Base-by-base conservation (phyloP, 2,329 filamentous ascomycete species). In the Monosporascus sp. region DNA sequence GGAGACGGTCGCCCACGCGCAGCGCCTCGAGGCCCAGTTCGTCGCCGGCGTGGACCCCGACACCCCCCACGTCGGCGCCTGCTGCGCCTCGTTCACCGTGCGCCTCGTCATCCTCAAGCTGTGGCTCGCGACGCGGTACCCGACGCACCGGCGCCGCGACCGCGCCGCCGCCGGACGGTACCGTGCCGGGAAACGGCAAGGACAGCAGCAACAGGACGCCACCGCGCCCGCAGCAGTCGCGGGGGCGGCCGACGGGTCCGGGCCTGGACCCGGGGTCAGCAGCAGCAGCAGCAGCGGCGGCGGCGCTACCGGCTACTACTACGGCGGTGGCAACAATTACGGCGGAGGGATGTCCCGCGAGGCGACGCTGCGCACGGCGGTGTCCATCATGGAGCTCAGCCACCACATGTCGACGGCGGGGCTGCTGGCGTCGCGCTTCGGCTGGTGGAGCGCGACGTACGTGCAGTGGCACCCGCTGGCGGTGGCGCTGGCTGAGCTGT, bases 401-500 rank as follows among this genome's bases (percentile, higher is more conserved):
- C 67, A 70, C 20, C 55, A 59, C 44, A 56, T 66, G 38, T 62
- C 64, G 26, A 63, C 66, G 7, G 14, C 17, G 48, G 68, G 69
- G n/a, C 64, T 66, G 4, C 70, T 68, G 44, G 67, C 63, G 1
- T 67, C 70, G 14, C 65, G 71, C 3, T 79, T 73, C 64, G 62
- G 64, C 20, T 81, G 78, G 75, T 77, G 78, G 71, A 69, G 72
- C n/a, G 63, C 71, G 15, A 74, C 70, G 1, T 81, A 78, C 63
- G 74, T 79, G 15, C 78, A 79, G 54, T 82, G 79, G 79, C 79
- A 82, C 57, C 73, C 78, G 7, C 66, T 82, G 0, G 77, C 79
- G 1, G 77, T 81, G 7, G 73, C 76, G 1, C 65, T 81, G 15
- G 78, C 78, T 1, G 78, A 80, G 56, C 69, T 82, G 22, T 81